phyloP scores from a whole-genome alignment of 1,284 basidiomycete species.

The Abortiporus biennis region DNA sequence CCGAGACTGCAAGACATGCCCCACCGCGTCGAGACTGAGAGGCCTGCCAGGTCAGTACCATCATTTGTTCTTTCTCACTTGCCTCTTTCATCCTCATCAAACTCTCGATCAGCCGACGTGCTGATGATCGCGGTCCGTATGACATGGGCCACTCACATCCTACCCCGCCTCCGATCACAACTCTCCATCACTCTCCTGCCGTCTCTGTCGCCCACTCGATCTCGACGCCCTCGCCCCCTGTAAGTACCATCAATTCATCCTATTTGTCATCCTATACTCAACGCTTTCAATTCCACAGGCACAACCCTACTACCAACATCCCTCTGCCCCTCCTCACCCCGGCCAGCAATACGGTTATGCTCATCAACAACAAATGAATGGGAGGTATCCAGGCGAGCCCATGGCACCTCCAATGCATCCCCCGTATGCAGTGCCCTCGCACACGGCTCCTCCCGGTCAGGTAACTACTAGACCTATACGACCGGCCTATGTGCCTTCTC shows the following conservation, averaged over 20 bases:
- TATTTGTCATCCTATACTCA: conserved; percentile 26
- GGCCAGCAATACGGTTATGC: conserved; percentile 24
- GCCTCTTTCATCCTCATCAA: conserved; percentile 4
- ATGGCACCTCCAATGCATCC: conserved; percentile 10
- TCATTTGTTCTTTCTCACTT: conserved; percentile 2
- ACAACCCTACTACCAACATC: conserved; percentile 29
- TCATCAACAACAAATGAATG: conserved; percentile 25
- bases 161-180: conserved; percentile 50
- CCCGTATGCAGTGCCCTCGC: conserved; percentile 15
- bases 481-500: conserved; percentile 23
- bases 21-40: conserved; percentile 34
- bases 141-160: conserved; percentile 37
- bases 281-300: conserved; percentile 15
- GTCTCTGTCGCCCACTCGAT: conserved; percentile 50
- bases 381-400: conserved; percentile 22
- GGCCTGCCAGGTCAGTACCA: conserved; percentile 1
- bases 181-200: conserved; percentile 55
- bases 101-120: conserved; percentile 28
- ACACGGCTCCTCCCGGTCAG: conserved; percentile 13
- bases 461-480: conserved; percentile 21
- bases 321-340: conserved; percentile 25
- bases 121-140: conserved; percentile 32
- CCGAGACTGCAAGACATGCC: conserved; percentile 32
- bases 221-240: conserved; percentile 43
- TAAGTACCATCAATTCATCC: conserved; percentile 18